Evolutionary conservation across 2,329 filamentous ascomycete species (phyloP), one percentile per base, ranked within the genome.

Genomic region (Monosporascus sp.): DNA sequence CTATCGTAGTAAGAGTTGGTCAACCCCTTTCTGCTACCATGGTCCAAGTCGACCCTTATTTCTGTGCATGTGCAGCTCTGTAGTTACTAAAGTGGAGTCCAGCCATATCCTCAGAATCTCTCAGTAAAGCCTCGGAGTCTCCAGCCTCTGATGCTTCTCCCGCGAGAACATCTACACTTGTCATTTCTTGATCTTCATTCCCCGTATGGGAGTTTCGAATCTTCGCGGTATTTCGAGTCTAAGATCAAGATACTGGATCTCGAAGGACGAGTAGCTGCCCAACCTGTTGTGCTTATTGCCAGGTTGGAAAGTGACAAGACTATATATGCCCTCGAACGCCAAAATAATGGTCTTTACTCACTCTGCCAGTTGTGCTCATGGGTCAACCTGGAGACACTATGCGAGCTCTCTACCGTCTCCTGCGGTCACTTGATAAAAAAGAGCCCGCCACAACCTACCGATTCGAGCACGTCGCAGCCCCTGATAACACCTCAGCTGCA

Each of bases 341-440:
- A 88, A 37, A 72, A 76, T 17, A 68, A 72, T 47, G 78, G 79
- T 1, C 72, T 87, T 3, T 92, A 89, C 65, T 80, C 82, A 11
- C 66, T 90, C 25, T 91, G 85, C 67, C 84, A 81, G 61, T 72
- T 94, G 44, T 85, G 82, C 2, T 68, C 73, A 20, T 89, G 87
- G 85, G 76, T 88, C 22, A 79, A 84, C 55, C 65, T 87, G 49
- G 75, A 78, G 37, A 70, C 75, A 6, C 71, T 91, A 27, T 70
- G 70, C 24, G 65, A 68, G 11, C 67, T 74, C 39, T 80, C 82
- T 39, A 81, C 79, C 0, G 76, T 73, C 2, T 72, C 72, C 15
- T 76, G 70, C 55, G 61, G 63, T 25, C 60, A 65, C 25, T 52
- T 69, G 44, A 55, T 67, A 38, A 66, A 65, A 51, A 62, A 66